phyloP scores from a whole-genome alignment of 805 yeast species.

The Pichia exigua region DNA sequence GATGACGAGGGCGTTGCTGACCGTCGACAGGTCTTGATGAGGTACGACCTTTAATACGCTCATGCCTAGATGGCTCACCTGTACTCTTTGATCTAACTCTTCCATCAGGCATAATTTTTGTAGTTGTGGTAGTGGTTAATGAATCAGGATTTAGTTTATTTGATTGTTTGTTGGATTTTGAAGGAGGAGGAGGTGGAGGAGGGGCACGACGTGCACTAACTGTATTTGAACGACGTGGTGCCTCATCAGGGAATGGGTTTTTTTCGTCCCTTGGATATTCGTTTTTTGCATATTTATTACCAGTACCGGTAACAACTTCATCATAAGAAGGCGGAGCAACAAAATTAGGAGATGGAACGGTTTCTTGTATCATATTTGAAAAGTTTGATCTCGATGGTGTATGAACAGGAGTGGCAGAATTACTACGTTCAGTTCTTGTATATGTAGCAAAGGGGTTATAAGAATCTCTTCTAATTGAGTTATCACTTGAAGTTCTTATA shows the following conservation, averaged over 20 bases:
- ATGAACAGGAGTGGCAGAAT: not conserved
- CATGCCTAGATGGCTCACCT: slow-evolving; percentile 15
- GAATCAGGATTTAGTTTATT: slow-evolving; percentile 9
- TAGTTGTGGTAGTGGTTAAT: slow-evolving; percentile 19
- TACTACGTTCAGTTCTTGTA: slow-evolving; percentile 4
- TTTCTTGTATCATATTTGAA: not conserved
- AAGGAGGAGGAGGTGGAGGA: slow-evolving; percentile 12
- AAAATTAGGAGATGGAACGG: not conserved
- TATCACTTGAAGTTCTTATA: slow-evolving; percentile 10
- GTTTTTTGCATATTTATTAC: slow-evolving; percentile 32
- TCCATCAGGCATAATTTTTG: slow-evolving; percentile 24
- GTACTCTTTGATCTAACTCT: slow-evolving; percentile 27
- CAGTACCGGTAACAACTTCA: slow-evolving; percentile 42
- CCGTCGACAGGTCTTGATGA: slow-evolving; percentile 3
- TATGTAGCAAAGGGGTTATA: slow-evolving; percentile 10
- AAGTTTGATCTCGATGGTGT: slow-evolving; percentile 2
- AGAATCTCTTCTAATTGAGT: slow-evolving; percentile 8
- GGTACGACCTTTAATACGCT: not conserved
- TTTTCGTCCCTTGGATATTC: slow-evolving; percentile 38
- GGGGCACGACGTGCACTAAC: slow-evolving; percentile 11
- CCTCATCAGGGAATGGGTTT: slow-evolving; percentile 20
- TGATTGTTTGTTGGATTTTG: not conserved
- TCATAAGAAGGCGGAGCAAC: slow-evolving; percentile 67
- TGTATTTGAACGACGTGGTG: slow-evolving; percentile 13
- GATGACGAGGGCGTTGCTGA: slow-evolving; percentile 7